A percentile compares a stretch with the other conserved stretches of the same genome.
Conservation (phyloP, 495 filamentous ascomycete species). For the Tuber borchii region DNA sequence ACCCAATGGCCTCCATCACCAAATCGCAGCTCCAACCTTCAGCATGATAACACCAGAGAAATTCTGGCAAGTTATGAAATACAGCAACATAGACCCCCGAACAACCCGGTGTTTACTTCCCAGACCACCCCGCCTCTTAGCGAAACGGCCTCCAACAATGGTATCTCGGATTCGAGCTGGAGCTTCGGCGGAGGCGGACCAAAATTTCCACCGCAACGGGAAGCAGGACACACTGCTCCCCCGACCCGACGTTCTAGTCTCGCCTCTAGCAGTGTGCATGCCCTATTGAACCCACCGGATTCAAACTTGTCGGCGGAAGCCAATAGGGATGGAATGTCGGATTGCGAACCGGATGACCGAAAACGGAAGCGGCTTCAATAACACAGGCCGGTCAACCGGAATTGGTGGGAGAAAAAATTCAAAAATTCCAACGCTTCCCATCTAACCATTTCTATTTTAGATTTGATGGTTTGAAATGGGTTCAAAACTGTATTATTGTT, state of each 20-base stretch:
- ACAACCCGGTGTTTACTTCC: conserved; percentile 25
- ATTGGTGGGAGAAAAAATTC: not conserved
- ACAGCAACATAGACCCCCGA: conserved; percentile 32
- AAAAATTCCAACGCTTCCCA: not conserved
- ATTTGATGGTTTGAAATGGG: conserved; percentile 22
- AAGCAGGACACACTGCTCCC: conserved; percentile 45
- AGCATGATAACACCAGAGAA: conserved; percentile 39
- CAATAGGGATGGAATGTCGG: conserved; percentile 52
- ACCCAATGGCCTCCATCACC: conserved; percentile 86
- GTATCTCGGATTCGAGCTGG: conserved; percentile 54
- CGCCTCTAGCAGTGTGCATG: conserved; percentile 66
- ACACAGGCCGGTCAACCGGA: not conserved
- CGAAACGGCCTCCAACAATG: conserved; percentile 29
- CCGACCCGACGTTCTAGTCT: conserved; percentile 66
- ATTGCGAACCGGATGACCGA: conserved; percentile 66
- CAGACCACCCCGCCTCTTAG: conserved; percentile 39
- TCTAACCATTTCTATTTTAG: conserved; percentile 7
- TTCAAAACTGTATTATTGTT: conserved; percentile 24
- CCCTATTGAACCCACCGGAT: conserved; percentile 77
- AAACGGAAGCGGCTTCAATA: conserved; percentile 66
- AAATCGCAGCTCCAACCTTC: conserved; percentile 40
- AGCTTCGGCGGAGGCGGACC: conserved; percentile 45
- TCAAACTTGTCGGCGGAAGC: conserved; percentile 47
- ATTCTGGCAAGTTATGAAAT: conserved; percentile 48
- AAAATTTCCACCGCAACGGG: conserved; percentile 46